Evolutionary conservation across 129 eudicot species (phyloP), one percentile per base, ranked within the genome.

Genomic region (Scalesia atractyloides): DNA sequence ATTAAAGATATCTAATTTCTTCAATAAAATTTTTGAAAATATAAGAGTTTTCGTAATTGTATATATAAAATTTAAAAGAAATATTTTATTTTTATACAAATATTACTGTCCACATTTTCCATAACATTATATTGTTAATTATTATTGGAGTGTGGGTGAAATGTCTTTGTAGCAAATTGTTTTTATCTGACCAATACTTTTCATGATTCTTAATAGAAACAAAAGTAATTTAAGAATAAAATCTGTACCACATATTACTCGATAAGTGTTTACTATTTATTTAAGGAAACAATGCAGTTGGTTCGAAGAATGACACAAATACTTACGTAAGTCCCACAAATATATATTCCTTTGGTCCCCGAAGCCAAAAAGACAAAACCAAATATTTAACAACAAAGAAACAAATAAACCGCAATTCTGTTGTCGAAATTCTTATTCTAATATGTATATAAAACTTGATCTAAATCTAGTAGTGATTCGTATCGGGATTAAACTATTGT

Each of bases 321-420:
- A 52, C 57, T 78, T 47, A 53, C 72, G 52, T 60, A 78, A 78
- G 77, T 77, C 72, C 76, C 77, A 78, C 76, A 43, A 70, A 41
- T 63, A 26, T 18, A 67, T 78, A 70, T 78, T 70, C 82, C 58
- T 71, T 78, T 78, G 64, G 73, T 78, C 82, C 34, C 58, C 59
- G 14, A 41, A 16, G 30, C 58, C 13, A 63, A 70, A 53, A 77
- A 6, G 76, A 70, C 57, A 54, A 77, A 53, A 69, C 37, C 22
- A 69, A 7, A 65, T 39, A 44, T 75, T 56, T 16, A 39, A 41
- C 10, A 17, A 3, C 73, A 53, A 51, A 64, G 2, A 76, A 66
- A 78, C 72, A 78, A 52, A 61, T 63, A 62, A 49, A 59, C 65
- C 49, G 9, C 37, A 69, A 49, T 47, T 34, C 57, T 46, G 11